phyloP scores from a whole-genome alignment of 768 basidiomycete species.

The Mycena alexandri region DNA sequence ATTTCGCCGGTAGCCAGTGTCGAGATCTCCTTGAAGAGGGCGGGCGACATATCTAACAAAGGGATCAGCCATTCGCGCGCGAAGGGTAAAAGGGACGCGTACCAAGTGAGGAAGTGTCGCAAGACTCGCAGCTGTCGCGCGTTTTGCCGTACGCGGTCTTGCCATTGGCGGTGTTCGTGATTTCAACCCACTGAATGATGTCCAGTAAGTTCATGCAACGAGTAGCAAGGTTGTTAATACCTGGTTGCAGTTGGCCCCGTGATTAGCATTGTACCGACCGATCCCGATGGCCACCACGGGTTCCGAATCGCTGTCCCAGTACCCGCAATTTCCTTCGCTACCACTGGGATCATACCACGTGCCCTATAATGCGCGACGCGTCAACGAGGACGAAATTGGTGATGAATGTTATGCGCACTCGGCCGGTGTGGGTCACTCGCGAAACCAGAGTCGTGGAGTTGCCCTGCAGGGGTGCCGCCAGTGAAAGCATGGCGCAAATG shows the following conservation, averaged over 20 bases:
- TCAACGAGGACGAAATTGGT: constrained; percentile 19
- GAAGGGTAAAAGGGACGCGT: constrained; percentile 37
- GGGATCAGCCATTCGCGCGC: constrained; percentile 5
- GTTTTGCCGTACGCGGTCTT: constrained; percentile 62
- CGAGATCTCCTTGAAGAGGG: constrained; percentile 67
- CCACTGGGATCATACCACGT: constrained; percentile 68
- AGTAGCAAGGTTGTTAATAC: constrained; percentile 51
- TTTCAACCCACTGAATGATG: constrained; percentile 63
- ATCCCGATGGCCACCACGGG: constrained; percentile 74
- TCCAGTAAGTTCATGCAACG: not conserved
- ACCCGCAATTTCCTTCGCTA: constrained; percentile 73
- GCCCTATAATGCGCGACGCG: constrained; percentile 55
- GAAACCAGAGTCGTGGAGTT: constrained; percentile 56
- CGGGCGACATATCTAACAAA: constrained; percentile 73
- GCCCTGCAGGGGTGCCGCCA: constrained; percentile 61
- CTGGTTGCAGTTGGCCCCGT: constrained; percentile 71
- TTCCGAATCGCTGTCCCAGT: constrained; percentile 59
- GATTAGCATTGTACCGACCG: constrained; percentile 61
- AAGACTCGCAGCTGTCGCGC: constrained; percentile 72
- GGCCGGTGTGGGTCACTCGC: constrained; percentile 66
- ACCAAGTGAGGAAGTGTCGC: constrained; percentile 70
- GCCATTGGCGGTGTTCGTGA: constrained; percentile 71
- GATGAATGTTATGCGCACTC: constrained; percentile 55
- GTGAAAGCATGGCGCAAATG: constrained; percentile 36
- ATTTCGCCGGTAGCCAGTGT: constrained; percentile 63